Percentiles rank a stretch among this genome's conserved stretches.
phyloP scores from a whole-genome alignment of 306 rosid species.

The Lathyrus oleraceus region DNA sequence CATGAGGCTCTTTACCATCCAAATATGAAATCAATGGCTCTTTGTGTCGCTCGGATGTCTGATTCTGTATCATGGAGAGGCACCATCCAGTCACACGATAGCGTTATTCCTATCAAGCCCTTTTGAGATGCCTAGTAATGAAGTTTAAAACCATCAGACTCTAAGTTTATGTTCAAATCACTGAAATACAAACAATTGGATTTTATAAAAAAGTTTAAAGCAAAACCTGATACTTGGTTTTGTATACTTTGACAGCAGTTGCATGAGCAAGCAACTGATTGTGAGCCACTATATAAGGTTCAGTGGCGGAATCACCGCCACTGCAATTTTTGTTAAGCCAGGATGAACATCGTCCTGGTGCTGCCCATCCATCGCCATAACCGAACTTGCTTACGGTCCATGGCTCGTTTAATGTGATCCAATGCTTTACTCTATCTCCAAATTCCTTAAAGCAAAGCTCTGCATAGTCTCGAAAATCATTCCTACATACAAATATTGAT shows the following conservation, averaged over 20 bases:
- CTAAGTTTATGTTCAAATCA: not conserved
- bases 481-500: not conserved
- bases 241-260: slow-evolving; percentile 44
- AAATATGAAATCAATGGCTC: slow-evolving; percentile 52
- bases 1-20: slow-evolving; percentile 16
- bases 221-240: slow-evolving; percentile 46
- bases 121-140: slow-evolving; percentile 44
- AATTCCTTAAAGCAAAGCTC: slow-evolving; percentile 42
- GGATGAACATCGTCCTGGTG: slow-evolving; percentile 46
- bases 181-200: no score
- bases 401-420: slow-evolving; percentile 45
- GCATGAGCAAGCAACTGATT: slow-evolving; percentile 62
- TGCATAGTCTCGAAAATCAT: slow-evolving; percentile 38
- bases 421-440: slow-evolving; percentile 41
- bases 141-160: not conserved
- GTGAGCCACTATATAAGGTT: slow-evolving; percentile 59
- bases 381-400: slow-evolving; percentile 5
- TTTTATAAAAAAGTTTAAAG: not conserved
- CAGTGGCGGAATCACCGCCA: slow-evolving; percentile 55
- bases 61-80: slow-evolving; percentile 38
- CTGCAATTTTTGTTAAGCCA: slow-evolving; percentile 47
- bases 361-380: not conserved
- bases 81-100: slow-evolving; percentile 43
- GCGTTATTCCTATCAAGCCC: slow-evolving; percentile 52
- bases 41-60: slow-evolving; percentile 37